Evolutionary conservation across 768 basidiomycete species (phyloP).

Genomic region (Phanerochaete sordida): DNA sequence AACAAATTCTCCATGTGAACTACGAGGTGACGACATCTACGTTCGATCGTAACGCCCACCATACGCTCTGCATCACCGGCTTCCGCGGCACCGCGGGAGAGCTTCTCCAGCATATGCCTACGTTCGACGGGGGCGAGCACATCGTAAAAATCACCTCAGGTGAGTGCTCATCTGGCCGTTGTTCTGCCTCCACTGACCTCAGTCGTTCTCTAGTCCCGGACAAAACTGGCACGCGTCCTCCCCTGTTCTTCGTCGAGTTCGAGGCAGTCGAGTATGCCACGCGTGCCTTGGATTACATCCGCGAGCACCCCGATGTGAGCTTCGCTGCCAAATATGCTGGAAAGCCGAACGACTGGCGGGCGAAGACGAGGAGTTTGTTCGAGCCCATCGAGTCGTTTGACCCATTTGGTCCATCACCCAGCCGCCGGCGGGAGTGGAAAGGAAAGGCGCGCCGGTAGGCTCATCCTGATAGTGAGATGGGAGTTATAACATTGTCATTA

Average conservation of each 20-base stretch:
- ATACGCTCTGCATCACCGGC: not conserved
- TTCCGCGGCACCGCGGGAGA: not conserved
- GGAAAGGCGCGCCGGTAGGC: too few relatives aligned
- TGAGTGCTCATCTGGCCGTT: not conserved
- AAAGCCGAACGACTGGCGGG: not conserved
- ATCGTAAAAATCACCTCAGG: not conserved
- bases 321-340: not conserved
- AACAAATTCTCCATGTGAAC: not conserved
- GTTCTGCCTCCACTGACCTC: not conserved
- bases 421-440: too few relatives aligned
- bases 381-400: not conserved
- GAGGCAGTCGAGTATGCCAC: not conserved
- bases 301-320: not conserved
- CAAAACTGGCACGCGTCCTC: not conserved
- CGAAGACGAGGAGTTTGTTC: not conserved
- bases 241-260: not conserved
- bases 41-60: not conserved
- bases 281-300: not conserved
- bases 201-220: not conserved
- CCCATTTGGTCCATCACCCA: too few relatives aligned
- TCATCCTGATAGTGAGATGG: too few relatives aligned
- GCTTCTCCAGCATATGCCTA: not conserved
- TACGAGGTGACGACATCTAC: not conserved
- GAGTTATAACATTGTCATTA: too few relatives aligned
- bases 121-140: not conserved